Evolutionary conservation across 257 asterid genomes (phyloP), one percentile per base, ranked within the genome.

Genomic region (Pogostemon cablin): DNA sequence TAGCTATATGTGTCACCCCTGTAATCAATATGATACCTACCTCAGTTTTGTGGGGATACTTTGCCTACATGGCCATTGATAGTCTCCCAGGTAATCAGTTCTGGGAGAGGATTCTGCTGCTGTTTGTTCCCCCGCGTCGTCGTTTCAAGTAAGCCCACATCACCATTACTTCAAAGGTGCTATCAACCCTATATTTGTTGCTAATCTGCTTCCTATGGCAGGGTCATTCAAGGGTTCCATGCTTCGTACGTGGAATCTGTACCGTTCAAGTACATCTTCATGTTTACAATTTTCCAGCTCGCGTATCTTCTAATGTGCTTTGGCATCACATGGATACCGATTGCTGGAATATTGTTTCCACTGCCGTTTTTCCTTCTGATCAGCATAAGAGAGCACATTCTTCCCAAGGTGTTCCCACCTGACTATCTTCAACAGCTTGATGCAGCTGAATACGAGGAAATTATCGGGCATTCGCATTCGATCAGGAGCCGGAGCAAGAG

Each of bases 21-120:
- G 79, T 91, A 61, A 85, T 95, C 62, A 88, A 72, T 79, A 79
- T 65, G 93, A 91, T 91, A 60, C 99, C 99, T 5, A 89, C 97
- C 60, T 95, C 99, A 0, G 98, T 91, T 66, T 83, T 91, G 65
- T 91, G 98, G 99, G 98, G 99, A 47, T 95, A 91, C 82, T 95
- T 95, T 42, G 99, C 99, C 38, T 95, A 95, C 86, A 95, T 95
- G 99, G 98, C 99, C 43, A 86, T 88, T 4, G 99, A 95, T 62
- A 91, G 98, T 76, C 97, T 95, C 59, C 97, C 96, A 0, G 99
- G 99, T 1, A 91, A 89, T 73, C 99, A 91, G 80, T 89, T 91
- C 65, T 91, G 96, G 96, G 99, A 95, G 82, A 88, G 99, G 86
- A 41, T 91, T 54, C 73, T 79, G 70, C 85, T 91, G 72, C 87